phyloP scores from a whole-genome alignment of 75 land plant species.

The Sequoiadendron giganteum region DNA sequence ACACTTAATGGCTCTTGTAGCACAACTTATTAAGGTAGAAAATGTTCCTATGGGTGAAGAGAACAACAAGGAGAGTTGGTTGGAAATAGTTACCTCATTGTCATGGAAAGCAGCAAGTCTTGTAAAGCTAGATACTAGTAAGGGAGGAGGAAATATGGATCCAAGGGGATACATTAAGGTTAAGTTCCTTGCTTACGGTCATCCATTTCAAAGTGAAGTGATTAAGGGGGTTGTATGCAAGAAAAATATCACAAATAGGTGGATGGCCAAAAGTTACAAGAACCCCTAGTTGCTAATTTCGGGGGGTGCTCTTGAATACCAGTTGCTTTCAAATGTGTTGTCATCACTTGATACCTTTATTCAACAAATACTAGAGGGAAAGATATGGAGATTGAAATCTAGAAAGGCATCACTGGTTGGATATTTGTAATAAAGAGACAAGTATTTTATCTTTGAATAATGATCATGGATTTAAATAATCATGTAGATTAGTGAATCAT shows the following conservation, averaged over 20 bases:
- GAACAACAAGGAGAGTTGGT: constrained; percentile 65
- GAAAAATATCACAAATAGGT: constrained; percentile 85
- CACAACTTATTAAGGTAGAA: constrained; percentile 74
- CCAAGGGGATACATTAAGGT: constrained; percentile 95
- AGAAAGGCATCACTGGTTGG: no score
- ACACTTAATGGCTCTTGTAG: constrained; percentile 83
- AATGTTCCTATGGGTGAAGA: constrained; percentile 64
- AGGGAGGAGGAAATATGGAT: constrained; percentile 86
- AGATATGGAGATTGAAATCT: no score
- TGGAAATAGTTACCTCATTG: constrained; percentile 78
- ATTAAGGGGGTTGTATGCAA: constrained; percentile 95
- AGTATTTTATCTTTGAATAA: no score
- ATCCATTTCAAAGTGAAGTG: constrained; percentile 63
- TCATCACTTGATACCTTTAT: constrained; percentile 82
- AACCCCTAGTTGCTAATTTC: constrained; percentile 72
- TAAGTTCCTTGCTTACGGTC: constrained; percentile 84
- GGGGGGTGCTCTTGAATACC: constrained; percentile 94
- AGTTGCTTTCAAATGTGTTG: constrained; percentile 67
- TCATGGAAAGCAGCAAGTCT: constrained; percentile 86
- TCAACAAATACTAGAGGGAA: no score
- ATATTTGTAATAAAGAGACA: no score
- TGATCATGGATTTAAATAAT: no score
- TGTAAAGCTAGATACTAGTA: constrained; percentile 91
- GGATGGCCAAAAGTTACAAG: constrained; percentile 74
- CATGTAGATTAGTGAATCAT: no score